These are phyloP conservation scores for Moniliella sp. DNA, from an alignment of 1,284 basidiomycete genomes.

Conservation along the genomic window DNA sequence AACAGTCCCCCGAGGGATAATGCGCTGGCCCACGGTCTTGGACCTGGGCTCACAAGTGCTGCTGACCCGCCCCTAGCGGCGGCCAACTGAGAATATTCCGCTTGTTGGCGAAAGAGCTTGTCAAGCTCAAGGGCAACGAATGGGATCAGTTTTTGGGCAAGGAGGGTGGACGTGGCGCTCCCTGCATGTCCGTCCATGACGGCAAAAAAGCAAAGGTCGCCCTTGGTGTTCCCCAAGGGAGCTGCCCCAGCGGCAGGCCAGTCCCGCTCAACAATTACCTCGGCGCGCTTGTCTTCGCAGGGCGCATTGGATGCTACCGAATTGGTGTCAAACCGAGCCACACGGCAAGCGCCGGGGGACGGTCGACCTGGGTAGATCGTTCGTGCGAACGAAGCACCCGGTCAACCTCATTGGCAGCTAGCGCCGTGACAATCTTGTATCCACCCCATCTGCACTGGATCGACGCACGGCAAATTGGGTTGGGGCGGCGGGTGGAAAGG, in stretches of 20 bases:
- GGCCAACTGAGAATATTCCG: constrained; percentile 23
- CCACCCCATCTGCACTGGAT: too few species aligned
- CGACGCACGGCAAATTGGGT: too few species aligned
- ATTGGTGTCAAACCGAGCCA: constrained; percentile 30
- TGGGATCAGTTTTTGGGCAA: constrained; percentile 65
- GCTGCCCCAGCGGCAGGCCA: constrained; percentile 3
- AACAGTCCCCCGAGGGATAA: too few species aligned
- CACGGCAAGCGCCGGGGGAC: constrained; percentile 19
- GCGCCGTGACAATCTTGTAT: constrained; percentile 23
- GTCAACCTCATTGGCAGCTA: constrained; percentile 22
- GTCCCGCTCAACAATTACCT: constrained; percentile 31
- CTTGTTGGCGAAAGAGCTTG: constrained; percentile 36
- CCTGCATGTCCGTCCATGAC: constrained; percentile 87
- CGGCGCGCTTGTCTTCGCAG: constrained; percentile 27
- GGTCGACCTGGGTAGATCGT: constrained; percentile 18
- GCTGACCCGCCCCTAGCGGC: constrained; percentile 6
- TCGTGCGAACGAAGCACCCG: constrained; percentile 20
- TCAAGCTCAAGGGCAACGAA: constrained; percentile 59
- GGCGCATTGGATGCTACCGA: constrained; percentile 25
- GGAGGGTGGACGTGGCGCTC: constrained; percentile 57
- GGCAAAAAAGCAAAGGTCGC: constrained; percentile 46
- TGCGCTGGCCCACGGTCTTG: too few species aligned
- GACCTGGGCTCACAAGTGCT: too few species aligned
- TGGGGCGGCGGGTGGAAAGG: too few species aligned
- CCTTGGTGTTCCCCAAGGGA: too few species aligned